Evolutionary conservation across 345 rosid genomes (phyloP), one percentile per base, ranked within the genome.

Genomic region (Barbarea vulgaris): DNA sequence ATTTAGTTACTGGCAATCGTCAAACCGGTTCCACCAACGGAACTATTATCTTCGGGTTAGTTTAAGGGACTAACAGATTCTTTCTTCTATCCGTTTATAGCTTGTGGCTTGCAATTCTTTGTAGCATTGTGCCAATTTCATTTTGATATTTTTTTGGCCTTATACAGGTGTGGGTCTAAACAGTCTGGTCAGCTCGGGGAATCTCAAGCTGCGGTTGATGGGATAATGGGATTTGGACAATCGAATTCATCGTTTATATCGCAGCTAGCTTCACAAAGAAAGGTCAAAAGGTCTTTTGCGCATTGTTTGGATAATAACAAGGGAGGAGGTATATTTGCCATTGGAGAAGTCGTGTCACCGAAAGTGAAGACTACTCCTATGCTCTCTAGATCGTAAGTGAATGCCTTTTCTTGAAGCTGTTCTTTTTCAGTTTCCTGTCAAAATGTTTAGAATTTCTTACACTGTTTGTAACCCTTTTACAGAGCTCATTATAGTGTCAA

Each of bases 291-390:
- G 69, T 63, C 77, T 70, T 95, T 92, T 83, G 85, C 96, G 5
- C 99, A 95, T 80, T 95, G 99, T 80, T 76, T 95, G 85, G 97
- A 95, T 68, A 88, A 78, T 69, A 42, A 28, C 24, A 58, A 82
- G 11, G 99, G 97, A 37, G 97, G 99, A 2, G 97, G 99, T 73
- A 89, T 95, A 39, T 92, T 95, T 72, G 86, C 96, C 58, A 87
- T 92, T 42, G 97, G 98, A 39, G 87, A 91, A 67, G 85, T 94
- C 9, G 90, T 87, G 64, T 80, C 87, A 39, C 96, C 98, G 0
- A 87, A 82, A 83, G 89, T 89, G 36, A 81, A 79, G 64, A 88
- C 95, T 31, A 91, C 97, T 76, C 91, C 97, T 4, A 69, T 94
- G 87, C 82, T 90, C 69, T 86, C 94, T 33, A 79, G 84, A 78